A percentile compares a stretch with the other conserved stretches of the same genome.
Conservation (phyloP, 805 yeast genomes). For the Wickerhamomyces alni region DNA sequence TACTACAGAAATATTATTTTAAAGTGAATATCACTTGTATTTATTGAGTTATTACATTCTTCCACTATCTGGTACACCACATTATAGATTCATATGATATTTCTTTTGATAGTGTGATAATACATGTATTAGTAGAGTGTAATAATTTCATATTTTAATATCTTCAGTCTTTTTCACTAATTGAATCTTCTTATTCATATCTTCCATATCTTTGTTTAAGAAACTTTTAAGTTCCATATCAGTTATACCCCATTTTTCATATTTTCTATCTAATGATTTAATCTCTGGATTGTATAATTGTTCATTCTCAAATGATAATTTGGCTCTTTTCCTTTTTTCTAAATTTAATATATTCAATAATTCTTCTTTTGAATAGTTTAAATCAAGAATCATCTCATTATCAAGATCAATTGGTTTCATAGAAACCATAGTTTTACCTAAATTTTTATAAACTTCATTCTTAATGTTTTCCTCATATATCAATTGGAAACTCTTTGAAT, state of each 20-base stretch:
- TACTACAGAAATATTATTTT: no score
- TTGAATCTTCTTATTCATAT: conserved; percentile 15
- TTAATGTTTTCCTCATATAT: conserved; percentile 12
- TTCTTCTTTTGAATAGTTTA: conserved; percentile 14
- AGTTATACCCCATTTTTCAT: conserved; percentile 16
- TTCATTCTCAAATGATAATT: conserved; percentile 14
- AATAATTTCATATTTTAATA: neutral
- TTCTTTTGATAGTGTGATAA: no score
- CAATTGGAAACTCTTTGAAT: conserved; percentile 12
- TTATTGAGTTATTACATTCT: no score
- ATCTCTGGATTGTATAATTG: conserved; percentile 15
- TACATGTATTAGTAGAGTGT: no score
- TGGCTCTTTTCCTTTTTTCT: conserved; percentile 17
- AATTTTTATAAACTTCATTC: conserved; percentile 4
- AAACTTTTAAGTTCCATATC: conserved; percentile 20
- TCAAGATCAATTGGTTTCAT: conserved; percentile 13
- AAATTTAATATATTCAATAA: conserved; percentile 11
- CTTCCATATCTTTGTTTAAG: conserved; percentile 14
- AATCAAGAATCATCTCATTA: conserved; percentile 4
- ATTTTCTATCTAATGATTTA: conserved; percentile 6
- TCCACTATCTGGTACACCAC: no score
- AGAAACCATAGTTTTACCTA: conserved; percentile 12
- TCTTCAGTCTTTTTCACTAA: conserved; percentile 3
- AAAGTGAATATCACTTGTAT: no score
- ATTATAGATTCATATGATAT: no score